Base-by-base conservation (phyloP, 2,329 filamentous ascomycete species). In the Fusarium clavum region DNA sequence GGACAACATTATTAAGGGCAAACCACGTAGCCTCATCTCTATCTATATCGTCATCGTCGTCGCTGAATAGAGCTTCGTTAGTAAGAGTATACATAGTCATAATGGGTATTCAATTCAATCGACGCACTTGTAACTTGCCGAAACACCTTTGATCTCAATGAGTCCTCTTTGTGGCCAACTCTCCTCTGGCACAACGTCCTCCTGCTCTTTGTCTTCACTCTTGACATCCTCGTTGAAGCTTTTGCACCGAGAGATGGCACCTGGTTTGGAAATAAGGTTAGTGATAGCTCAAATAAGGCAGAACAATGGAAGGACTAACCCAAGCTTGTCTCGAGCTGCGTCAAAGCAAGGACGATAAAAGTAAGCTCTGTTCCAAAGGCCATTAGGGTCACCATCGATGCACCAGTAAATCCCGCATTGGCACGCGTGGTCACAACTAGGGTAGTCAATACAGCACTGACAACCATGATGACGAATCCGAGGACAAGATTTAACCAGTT, bases 301-400 rank as follows among this genome's bases (percentile, higher is more conserved):
- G 24, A 24, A 24, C 24, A 24, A 24, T 24, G 24, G 24, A 24
- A 4, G 8, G 25, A 25, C 25, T 9, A 8, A 25, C 25, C 25
- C 8, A 25, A 25, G 25, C 69, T 73, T 1, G 77, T 79, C 49
- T 79, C 77, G 0, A 79, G 59, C 27, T 62, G 54, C 3, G 81
- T 81, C 60, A 80, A 83, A 2, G 66, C 73, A 6, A 57, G 53
- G 16, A 83, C 75, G 7, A 82, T 68, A 14, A 47, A 53, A 5
- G 76, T 59, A 4, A 83, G 47, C 0, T 44, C 59, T 5, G 78
- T 73, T 18, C 80, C 78, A 41, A 83, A 80, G 1, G 51, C 70
- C 75, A 83, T 80, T 7, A 83, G 67, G 4, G 77, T 77, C n/a
- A 83, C 71, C n/a, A 83, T 59, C 14, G 78, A 76, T 11, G 79